These are phyloP conservation scores for Russula lepida DNA, from an alignment of 768 basidiomycete species.

Conservation along the genomic window DNA sequence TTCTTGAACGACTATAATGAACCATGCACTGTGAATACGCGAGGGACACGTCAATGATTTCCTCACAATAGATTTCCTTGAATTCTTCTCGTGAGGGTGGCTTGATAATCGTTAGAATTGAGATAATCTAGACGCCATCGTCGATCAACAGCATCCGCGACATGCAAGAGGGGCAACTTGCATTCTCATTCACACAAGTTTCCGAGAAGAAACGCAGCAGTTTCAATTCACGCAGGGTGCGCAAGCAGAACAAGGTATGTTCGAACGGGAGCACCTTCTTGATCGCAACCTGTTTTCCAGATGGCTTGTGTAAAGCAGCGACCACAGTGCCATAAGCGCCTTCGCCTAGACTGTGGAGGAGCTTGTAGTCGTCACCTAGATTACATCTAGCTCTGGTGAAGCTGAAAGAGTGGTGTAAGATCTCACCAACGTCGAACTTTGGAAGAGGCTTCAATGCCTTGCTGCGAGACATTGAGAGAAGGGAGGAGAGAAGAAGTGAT, in stretches of 20 bases:
- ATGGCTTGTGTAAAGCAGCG: slow-evolving; percentile 77
- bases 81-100: slow-evolving; percentile 67
- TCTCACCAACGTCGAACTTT: slow-evolving; percentile 62
- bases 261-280: slow-evolving; percentile 95
- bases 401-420: neutral
- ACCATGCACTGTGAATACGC: slow-evolving; percentile 5
- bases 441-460: slow-evolving; percentile 59
- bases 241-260: slow-evolving; percentile 83
- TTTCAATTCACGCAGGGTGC: slow-evolving; percentile 88
- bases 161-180: slow-evolving; percentile 26
- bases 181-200: slow-evolving; percentile 74
- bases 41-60: neutral
- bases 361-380: slow-evolving; percentile 62
- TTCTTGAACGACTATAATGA: slow-evolving; percentile 62
- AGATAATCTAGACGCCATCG: slow-evolving; percentile 58
- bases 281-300: slow-evolving; percentile 81
- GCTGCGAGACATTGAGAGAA: slow-evolving; percentile 12
- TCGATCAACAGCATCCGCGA: slow-evolving; percentile 3
- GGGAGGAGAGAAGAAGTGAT: slow-evolving; percentile 23
- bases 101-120: slow-evolving; percentile 85
- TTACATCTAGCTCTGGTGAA: neutral
- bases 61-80: slow-evolving; percentile 78
- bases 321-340: slow-evolving; percentile 89
- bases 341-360: slow-evolving; percentile 70
- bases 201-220: slow-evolving; percentile 79